Evolutionary conservation across 1,284 basidiomycete species (phyloP), one percentile per base, ranked within the genome.

Genomic region (Ganoderma lingzhi): DNA sequence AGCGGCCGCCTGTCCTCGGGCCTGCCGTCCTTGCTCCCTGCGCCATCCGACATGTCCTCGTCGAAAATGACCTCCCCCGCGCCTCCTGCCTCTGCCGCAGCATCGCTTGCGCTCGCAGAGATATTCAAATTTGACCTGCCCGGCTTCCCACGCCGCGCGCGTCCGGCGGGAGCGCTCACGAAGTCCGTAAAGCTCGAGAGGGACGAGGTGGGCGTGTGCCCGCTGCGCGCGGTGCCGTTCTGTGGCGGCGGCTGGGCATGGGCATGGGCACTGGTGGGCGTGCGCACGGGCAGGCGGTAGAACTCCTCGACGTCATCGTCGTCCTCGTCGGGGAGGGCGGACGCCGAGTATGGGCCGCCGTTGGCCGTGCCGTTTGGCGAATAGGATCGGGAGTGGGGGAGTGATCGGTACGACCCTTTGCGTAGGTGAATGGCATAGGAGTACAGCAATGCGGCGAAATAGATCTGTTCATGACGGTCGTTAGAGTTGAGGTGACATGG

Each of bases 341-440:
- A 71, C 0, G 70, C 58, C 6, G 69, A 56, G 71, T 70, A 71
- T 0, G 68, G 63, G 41, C 64, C 62, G 39, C 70, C 70, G 64
- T 72, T 75, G 2, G 70, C 71, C 10, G 71, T 56, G 23, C 78
- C 65, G 64, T 79, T 68, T 51, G 79, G 72, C 53, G 71, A 63
- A 55, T 69, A 53, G 44, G 78, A 74, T 51, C 89, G 87, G 44
- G 88, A 86, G 70, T 86, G 85, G 3, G 95, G 93, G 56, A 98
- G 89, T 19, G 91, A 85, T 75, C 94, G 92, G 79, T 98, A 99
- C 15, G 96, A 94, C 61, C 95, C 95, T 77, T 93, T 93, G 48
- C 97, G 93, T 60, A 99, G 90, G 80, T 99, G 97, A 1, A 91
- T 86, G 3, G 97, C 96, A 80, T 96, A 99, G 12, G 97, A 98